Evolutionary conservation across 2,329 filamentous ascomycete genomes (phyloP).

Genomic region (Phoma sp.): DNA sequence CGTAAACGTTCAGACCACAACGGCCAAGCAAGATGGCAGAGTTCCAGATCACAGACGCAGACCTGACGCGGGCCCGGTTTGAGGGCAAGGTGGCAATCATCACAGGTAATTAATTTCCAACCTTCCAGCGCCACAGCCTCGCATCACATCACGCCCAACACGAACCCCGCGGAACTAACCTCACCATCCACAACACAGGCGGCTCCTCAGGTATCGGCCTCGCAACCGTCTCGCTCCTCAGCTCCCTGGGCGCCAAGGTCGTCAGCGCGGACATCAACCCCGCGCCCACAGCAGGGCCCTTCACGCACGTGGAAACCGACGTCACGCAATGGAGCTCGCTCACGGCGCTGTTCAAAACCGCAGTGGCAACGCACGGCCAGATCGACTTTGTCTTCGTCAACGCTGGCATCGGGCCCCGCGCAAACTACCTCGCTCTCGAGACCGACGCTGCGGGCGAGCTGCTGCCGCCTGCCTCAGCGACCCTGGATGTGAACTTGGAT

Average conservation of each 20-base stretch:
- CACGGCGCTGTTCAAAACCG: slow-evolving; percentile 58
- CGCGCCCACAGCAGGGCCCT: slow-evolving; percentile 29
- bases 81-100: slow-evolving; percentile 30
- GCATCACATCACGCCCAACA: too few species aligned
- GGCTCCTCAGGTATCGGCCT: slow-evolving; percentile 66
- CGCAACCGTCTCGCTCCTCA: slow-evolving; percentile 59
- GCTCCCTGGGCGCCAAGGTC: slow-evolving; percentile 61
- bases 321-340: slow-evolving; percentile 60
- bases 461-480: slow-evolving; percentile 51
- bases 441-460: slow-evolving; percentile 59
- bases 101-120: slow-evolving; percentile 17
- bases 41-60: slow-evolving; percentile 29
- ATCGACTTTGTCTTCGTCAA: slow-evolving; percentile 61
- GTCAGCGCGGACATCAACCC: slow-evolving; percentile 61
- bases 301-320: slow-evolving; percentile 44
- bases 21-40: slow-evolving; percentile 21
- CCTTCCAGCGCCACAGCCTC: too few species aligned
- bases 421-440: slow-evolving; percentile 56
- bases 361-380: slow-evolving; percentile 51
- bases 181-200: slow-evolving; percentile 43
- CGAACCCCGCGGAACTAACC: neutral
- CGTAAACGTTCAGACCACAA: neutral
- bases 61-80: slow-evolving; percentile 23
- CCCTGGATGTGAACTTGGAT: slow-evolving; percentile 59
- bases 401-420: slow-evolving; percentile 59